Evolutionary conservation across 306 rosid genomes (phyloP), one percentile per base, ranked within the genome.

Genomic region (Casuarina glauca): DNA sequence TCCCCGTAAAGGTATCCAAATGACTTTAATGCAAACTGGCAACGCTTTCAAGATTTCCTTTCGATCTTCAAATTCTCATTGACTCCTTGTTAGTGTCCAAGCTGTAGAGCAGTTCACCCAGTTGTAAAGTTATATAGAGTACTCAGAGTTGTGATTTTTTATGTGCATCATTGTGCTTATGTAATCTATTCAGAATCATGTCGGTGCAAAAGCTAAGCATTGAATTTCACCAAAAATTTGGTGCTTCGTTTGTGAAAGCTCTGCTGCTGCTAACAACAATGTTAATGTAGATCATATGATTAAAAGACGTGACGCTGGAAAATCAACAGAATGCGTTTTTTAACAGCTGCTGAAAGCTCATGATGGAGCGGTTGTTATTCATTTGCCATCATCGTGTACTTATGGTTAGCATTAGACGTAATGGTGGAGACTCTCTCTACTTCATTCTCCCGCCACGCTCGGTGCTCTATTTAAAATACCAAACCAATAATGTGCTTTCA

Each of bases 41-140:
- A 58, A 20, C 3, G 39, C 39, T 58, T 58, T 58, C 39, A 36
- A 38, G 85, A 76, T 76, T 70, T 77, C 50, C 64, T 26, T 58
- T 58, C 26, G 64, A 58, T 35, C 20, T 26, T 7, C 35, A 58
- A 58, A 58, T 58, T n/a, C 38, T 32, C 3, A n/a, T 3, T 16
- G 64, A 35, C 17, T 75, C 69, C 50, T 9, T 45, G 20, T 4
- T 13, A 57, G 26, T 57, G 19, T 63, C 62, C 61, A 76, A 63
- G 72, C 54, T 49, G 60, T 75, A 76, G 66, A 69, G 68, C 80
- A 81, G 42, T 50, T 63, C 73, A 17, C 68, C 62, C 20, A n/a
- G 51, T 38, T 63, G 57, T 58, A 58, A 61, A 70, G 38, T 58
- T 41, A 10, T 41, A 10, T 51, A 3, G 13, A 45, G 3, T 16